Percentiles rank a stretch among this genome's conserved stretches.
Conservation (phyloP, 768 basidiomycete genomes). For the Gelatoporia subvermispora region DNA sequence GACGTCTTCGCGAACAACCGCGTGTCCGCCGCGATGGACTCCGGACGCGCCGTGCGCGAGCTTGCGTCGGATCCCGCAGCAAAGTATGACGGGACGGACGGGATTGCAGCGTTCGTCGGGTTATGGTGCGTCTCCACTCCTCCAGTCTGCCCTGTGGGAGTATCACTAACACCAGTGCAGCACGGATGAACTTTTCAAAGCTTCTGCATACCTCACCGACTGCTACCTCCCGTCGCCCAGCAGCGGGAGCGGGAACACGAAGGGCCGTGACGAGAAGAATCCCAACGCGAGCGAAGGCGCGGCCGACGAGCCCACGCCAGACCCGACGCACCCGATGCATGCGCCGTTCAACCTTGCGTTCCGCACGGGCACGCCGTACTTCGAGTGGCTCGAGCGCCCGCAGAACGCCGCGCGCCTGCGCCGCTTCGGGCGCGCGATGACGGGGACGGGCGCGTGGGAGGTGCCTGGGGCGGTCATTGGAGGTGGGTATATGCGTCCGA, state of each 20-base stretch:
- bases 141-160: not conserved
- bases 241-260: not conserved
- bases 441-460: slow-evolving; percentile 69
- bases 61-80: slow-evolving; percentile 47
- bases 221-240: slow-evolving; percentile 19
- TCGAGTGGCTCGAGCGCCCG: slow-evolving; percentile 70
- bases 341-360: slow-evolving; percentile 77
- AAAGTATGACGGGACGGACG: slow-evolving; percentile 65
- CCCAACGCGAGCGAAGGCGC: too few species aligned
- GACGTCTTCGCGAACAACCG: slow-evolving; percentile 72
- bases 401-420: slow-evolving; percentile 43
- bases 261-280: too few species aligned
- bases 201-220: slow-evolving; percentile 72
- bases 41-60: slow-evolving; percentile 50
- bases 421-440: slow-evolving; percentile 75
- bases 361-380: slow-evolving; percentile 43
- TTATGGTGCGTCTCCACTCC: slow-evolving; percentile 44
- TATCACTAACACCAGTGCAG: slow-evolving; percentile 30
- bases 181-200: slow-evolving; percentile 73
- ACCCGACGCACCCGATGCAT: slow-evolving; percentile 33
- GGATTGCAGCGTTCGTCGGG: slow-evolving; percentile 66
- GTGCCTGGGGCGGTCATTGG: slow-evolving; percentile 26
- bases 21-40: slow-evolving; percentile 63
- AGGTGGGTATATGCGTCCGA: slow-evolving; percentile 11
- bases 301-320: not conserved